These are phyloP conservation scores for Myxozyma sirexii DNA, from an alignment of 805 yeast genomes.

Conservation along the genomic window DNA sequence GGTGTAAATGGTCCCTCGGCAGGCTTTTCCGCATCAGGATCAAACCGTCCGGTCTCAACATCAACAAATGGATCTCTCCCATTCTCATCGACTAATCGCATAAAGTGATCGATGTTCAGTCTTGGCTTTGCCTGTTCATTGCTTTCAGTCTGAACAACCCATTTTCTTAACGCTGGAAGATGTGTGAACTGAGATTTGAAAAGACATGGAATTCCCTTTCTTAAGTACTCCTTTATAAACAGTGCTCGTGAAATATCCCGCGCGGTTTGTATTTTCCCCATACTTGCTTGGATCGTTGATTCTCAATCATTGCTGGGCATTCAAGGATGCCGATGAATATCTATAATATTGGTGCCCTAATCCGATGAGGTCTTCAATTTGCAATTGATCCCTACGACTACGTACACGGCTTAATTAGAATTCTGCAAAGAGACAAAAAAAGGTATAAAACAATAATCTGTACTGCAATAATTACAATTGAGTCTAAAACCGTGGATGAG, in stretches of 20 bases:
- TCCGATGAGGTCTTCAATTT: constrained; percentile 4
- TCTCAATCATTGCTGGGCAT: not conserved
- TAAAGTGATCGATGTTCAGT: constrained; percentile 9
- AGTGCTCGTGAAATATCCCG: constrained; percentile 1
- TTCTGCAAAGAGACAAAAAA: no score
- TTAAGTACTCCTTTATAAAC: constrained; percentile 6
- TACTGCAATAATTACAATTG: no score
- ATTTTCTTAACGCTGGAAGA: constrained; percentile 19
- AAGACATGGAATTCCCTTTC: constrained; percentile 13
- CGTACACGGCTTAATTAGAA: no score
- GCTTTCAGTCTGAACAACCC: not conserved
- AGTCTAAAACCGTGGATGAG: no score
- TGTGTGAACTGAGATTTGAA: constrained; percentile 8
- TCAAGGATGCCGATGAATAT: not conserved
- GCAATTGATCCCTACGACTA: no score
- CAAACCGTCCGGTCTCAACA: constrained; percentile 25
- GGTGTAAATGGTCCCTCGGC: not conserved
- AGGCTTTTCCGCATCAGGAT: not conserved
- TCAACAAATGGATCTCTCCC: constrained; percentile 28
- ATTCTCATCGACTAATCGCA: constrained; percentile 2
- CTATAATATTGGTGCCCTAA: not conserved
- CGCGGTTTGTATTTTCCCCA: constrained; percentile 7
- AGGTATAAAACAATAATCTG: no score
- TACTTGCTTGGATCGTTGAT: not conserved
- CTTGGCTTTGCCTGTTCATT: not conserved